Base-by-base conservation (phyloP, 2,329 filamentous ascomycete genomes). In the Madurella fahalii region DNA sequence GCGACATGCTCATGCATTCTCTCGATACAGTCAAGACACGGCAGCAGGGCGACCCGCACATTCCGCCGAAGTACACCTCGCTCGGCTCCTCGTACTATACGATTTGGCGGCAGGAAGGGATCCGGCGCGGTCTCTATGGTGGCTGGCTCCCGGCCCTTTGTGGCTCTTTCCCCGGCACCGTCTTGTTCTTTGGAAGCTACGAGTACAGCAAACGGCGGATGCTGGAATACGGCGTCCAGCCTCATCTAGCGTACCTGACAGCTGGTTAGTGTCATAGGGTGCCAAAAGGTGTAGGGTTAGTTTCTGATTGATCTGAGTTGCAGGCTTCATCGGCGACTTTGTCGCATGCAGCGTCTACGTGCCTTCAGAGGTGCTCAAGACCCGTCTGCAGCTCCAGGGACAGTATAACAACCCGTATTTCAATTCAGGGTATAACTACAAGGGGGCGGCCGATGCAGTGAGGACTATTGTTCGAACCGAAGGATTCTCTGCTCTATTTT, bases 1-100 rank as follows among this genome's bases (percentile, higher is more conserved):
- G 95, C 56, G 94, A 99, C 72, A 88, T 99, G 81, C 77, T 99
- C 62, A 99, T 99, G 94, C 94, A 99, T 75, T 97, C 93, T 44
- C 82, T 99, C 67, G 94, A 99, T 72, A 99, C 94, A 1, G 94
- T 99, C 65, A 99, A 99, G 75, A 99, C 94, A 45, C 84, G 94
- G 64, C 95, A 99, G 71, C 94, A 99, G 73, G 94, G 93, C 66
- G 94, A 97, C 67, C 92, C 93, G 43, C 87, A 94, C 69, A 82
- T 96, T 57, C 94, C 94, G 18, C 88, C 94, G 1, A 95, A 89
- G 73, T 99, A 99, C 74, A 87, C 88, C 11, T 93, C 90, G 15
- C 85, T 97, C 71, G 89, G 88, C 40, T 89, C 87, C 55, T 94
- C 93, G 4, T 99, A 97, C 74, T 83, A 88, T 68, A 97, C 88